Conservation (phyloP, 371 early-diverging fungal genomes). For the Mortierella sp. region DNA sequence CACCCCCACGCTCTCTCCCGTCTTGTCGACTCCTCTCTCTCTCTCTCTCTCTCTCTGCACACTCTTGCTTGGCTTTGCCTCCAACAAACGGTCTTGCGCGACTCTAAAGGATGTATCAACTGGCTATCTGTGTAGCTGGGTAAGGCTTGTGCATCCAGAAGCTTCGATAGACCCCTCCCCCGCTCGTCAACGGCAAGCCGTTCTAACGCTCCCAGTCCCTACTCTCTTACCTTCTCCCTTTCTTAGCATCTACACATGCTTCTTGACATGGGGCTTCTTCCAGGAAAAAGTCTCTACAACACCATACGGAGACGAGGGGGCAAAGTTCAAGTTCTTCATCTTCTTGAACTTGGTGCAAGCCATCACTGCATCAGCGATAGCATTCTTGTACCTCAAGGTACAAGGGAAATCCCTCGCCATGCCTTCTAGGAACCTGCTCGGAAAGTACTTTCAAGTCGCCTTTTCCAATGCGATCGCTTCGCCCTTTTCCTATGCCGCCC, state of each 20-base stretch:
- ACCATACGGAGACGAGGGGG: conserved; percentile 72
- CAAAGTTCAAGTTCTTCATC: conserved; percentile 86
- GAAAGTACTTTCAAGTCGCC: conserved; percentile 78
- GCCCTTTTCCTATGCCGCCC: conserved; percentile 93
- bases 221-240: neutral
- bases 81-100: neutral
- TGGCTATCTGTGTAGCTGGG: too few relatives aligned
- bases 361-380: conserved; percentile 79
- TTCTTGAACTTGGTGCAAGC: conserved; percentile 91
- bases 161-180: too few relatives aligned
- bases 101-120: too few relatives aligned
- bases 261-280: conserved; percentile 93
- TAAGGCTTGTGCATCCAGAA: too few relatives aligned
- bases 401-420: conserved; percentile 56
- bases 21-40: neutral
- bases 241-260: conserved; percentile 89
- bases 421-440: conserved; percentile 50
- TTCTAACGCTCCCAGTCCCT: neutral
- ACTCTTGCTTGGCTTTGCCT: neutral
- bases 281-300: conserved; percentile 94
- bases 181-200: neutral
- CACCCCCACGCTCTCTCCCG: conserved; percentile 1
- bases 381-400: conserved; percentile 74
- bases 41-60: conserved; percentile 2
- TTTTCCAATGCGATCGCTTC: conserved; percentile 82